Percentiles rank a stretch among this genome's conserved stretches.
phyloP scores from a whole-genome alignment of 1,284 basidiomycete species.

The Ustilago lituana region DNA sequence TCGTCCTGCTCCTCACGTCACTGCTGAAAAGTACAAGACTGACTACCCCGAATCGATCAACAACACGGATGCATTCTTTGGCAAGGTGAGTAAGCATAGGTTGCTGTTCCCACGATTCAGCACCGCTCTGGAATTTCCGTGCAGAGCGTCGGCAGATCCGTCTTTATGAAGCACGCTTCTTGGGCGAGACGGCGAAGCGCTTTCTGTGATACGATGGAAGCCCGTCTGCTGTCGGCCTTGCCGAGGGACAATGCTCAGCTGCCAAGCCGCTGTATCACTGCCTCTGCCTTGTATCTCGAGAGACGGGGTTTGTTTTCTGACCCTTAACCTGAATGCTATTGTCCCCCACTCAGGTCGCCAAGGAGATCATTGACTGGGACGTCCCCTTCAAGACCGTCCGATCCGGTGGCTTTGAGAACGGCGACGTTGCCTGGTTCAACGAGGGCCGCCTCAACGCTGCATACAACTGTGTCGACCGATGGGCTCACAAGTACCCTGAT shows the following conservation, averaged over 20 bases:
- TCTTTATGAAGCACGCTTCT: no score
- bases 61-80: conserved; percentile 59
- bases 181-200: no score
- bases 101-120: neutral
- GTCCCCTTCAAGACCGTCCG: conserved; percentile 88
- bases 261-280: no score
- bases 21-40: conserved; percentile 47
- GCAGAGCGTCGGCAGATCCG: no score
- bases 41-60: conserved; percentile 54
- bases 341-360: conserved; percentile 74
- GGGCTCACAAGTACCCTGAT: conserved; percentile 89
- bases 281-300: no score
- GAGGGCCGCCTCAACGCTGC: conserved; percentile 74
- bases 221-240: no score
- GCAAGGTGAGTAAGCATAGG: conserved; percentile 43
- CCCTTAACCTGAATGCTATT: neutral
- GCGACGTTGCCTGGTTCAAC: conserved; percentile 91
- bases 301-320: no score
- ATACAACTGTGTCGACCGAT: conserved; percentile 98
- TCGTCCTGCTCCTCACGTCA: conserved; percentile 56
- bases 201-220: no score
- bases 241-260: no score
- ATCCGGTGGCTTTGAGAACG: conserved; percentile 83
- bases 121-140: no score
- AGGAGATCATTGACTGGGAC: conserved; percentile 86